Evolutionary conservation across 805 yeast species (phyloP), one percentile per base, ranked within the genome.

Genomic region (Candida koratica): DNA sequence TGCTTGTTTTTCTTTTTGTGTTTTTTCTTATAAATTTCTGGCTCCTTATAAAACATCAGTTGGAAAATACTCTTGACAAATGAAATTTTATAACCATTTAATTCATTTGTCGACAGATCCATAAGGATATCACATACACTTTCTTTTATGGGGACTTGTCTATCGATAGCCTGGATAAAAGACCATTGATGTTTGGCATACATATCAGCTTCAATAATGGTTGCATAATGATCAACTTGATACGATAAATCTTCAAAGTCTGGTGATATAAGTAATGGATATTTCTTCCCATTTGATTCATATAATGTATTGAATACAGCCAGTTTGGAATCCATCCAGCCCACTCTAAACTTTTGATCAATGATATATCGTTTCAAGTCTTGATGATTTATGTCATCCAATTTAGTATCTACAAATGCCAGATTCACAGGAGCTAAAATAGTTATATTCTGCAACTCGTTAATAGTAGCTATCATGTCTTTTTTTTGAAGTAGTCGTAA

Each of bases 381-480:
- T 23, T 49, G 37, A 23, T 12, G 37, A 2, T 16, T 17, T 12
- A 25, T 29, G 12, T 28, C 26, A 2, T 32, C 28, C 16, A 29
- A 17, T 8, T 25, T 23, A 15, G 31, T 25, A 5, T 17, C 39
- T 3, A 62, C 65, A 55, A 83, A 84, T 1, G 95, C 95, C 45
- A 81, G 78, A 52, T 86, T 86, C 9, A 81, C 71, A 0, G 95
- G 95, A 1, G 94, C 95, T 26, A 83, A 53, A n/a, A 86, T 57
- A 0, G 95, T 84, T 39, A 81, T 74, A 52, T 84, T 81, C 16
- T 62, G 60, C 41, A 81, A 53, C 14, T 60, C 60, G 50, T 84
- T 85, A 20, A 86, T 53, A 26, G 59, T 55, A 2, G 87, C 87
- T 1, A 86, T 64, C 34, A 80, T 56, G 10, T 80, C 88, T 34